Conservation (phyloP, 257 asterid genomes). For the Solanum ahanhuiri region DNA sequence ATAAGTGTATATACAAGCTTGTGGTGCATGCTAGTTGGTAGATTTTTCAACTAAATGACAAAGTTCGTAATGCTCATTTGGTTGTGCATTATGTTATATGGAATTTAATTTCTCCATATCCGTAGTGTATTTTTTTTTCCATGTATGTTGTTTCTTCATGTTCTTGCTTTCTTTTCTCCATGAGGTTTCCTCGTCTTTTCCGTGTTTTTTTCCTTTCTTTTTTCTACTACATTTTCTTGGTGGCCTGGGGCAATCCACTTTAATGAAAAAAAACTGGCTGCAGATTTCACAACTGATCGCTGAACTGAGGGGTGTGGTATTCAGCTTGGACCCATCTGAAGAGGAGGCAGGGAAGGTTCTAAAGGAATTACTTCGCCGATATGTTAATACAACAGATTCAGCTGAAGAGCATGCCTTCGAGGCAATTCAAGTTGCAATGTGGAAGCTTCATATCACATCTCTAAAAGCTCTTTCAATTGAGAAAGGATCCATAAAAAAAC, state of each 20-base stretch:
- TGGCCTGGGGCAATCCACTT: not conserved
- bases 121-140: not conserved
- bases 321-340: slow-evolving; percentile 6
- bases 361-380: not conserved
- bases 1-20: not conserved
- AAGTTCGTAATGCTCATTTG: not conserved
- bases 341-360: slow-evolving; percentile 1
- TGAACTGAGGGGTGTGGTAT: not conserved
- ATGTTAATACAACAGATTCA: not conserved
- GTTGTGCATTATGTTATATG: not conserved
- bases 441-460: slow-evolving; percentile 5
- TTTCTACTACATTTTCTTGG: not conserved
- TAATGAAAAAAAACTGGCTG: not conserved
- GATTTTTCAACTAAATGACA: not conserved
- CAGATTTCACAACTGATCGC: slow-evolving; percentile 1
- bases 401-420: not conserved
- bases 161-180: not conserved
- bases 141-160: not conserved
- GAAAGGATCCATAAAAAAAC: slow-evolving; percentile 3
- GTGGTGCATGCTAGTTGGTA: not conserved
- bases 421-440: not conserved
- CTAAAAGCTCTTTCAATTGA: slow-evolving; percentile 4
- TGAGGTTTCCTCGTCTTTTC: not conserved
- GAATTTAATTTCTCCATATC: not conserved
- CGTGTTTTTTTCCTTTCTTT: not conserved